These are phyloP conservation scores for Adenanthera pavonina DNA, from an alignment of 306 rosid species.

Conservation along the genomic window DNA sequence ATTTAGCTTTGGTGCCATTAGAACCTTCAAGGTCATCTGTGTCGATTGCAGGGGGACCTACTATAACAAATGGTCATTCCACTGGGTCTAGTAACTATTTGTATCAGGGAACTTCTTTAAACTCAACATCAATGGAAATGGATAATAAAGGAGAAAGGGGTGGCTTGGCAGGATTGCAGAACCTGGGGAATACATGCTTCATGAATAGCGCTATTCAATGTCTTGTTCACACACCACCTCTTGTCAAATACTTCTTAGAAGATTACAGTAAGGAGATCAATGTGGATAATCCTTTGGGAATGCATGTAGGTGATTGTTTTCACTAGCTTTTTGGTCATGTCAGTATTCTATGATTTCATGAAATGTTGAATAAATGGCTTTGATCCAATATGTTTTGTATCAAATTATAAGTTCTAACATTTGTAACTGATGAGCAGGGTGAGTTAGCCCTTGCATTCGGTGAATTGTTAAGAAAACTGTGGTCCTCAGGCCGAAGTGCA, in stretches of 20 bases:
- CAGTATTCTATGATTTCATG: slow-evolving; percentile 25
- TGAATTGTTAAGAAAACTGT: slow-evolving; percentile 88
- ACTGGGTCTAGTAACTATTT: slow-evolving; percentile 56
- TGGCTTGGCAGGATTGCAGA: slow-evolving; percentile 97
- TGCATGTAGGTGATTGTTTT: slow-evolving; percentile 73
- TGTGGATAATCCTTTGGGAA: slow-evolving; percentile 91
- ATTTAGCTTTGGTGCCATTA: slow-evolving; percentile 84
- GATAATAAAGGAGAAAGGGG: slow-evolving; percentile 79
- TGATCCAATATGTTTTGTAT: slow-evolving; percentile 28
- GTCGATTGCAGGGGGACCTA: slow-evolving; percentile 94
- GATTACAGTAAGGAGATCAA: slow-evolving; percentile 93
- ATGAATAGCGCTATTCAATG: slow-evolving; percentile 97
- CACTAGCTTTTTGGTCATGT: slow-evolving; percentile 20
- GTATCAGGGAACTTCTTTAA: slow-evolving; percentile 63
- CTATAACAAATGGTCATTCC: slow-evolving; percentile 86
- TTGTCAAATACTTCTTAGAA: slow-evolving; percentile 86
- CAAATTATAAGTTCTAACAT: slow-evolving; percentile 36
- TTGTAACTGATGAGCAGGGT: slow-evolving; percentile 68
- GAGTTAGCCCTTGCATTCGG: slow-evolving; percentile 97
- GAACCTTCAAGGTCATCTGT: slow-evolving; percentile 86
- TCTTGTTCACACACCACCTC: slow-evolving; percentile 91
- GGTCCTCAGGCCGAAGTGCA: slow-evolving; percentile 89
- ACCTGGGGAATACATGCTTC: slow-evolving; percentile 97
- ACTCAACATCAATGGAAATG: slow-evolving; percentile 61
- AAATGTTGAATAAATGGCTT: slow-evolving; percentile 12